Conservation (phyloP, 805 yeast species). For the Candida ponderosae region DNA sequence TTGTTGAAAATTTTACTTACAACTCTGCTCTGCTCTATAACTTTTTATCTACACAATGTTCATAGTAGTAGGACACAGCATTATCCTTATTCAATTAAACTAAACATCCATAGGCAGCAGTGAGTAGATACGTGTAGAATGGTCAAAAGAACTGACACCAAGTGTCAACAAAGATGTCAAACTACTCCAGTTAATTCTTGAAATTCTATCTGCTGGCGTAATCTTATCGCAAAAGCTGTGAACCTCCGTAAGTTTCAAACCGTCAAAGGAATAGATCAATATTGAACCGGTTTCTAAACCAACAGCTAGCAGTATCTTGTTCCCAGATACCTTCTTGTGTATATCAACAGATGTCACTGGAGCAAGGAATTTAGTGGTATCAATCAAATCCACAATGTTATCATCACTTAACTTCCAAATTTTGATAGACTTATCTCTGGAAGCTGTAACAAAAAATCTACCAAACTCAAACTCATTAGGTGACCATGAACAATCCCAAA, state of each 20-base stretch:
- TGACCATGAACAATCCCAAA: conserved; percentile 94
- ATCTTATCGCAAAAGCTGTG: conserved; percentile 26
- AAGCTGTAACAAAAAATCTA: conserved; percentile 67
- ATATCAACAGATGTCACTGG: conserved; percentile 68
- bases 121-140: conserved; percentile 39
- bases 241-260: conserved; percentile 21
- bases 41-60: no score
- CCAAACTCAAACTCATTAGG: conserved; percentile 34
- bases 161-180: conserved; percentile 25
- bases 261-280: conserved; percentile 30
- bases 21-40: no score
- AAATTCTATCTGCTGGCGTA: conserved; percentile 56
- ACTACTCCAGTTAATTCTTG: conserved; percentile 51
- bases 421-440: conserved; percentile 77
- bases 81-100: no score
- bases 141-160: conserved; percentile 62
- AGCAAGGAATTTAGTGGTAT: conserved; percentile 35
- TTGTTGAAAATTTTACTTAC: no score
- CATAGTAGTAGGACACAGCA: no score
- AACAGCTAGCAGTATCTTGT: conserved; percentile 37
- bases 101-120: no score
- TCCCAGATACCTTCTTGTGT: conserved; percentile 21
- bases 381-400: conserved; percentile 24
- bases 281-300: conserved; percentile 71
- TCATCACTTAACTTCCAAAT: conserved; percentile 50